Percentiles rank a stretch among this genome's conserved stretches.
Evolutionary conservation across 2,329 filamentous ascomycete species (phyloP).

Genomic region (Madurella mycetomatis): DNA sequence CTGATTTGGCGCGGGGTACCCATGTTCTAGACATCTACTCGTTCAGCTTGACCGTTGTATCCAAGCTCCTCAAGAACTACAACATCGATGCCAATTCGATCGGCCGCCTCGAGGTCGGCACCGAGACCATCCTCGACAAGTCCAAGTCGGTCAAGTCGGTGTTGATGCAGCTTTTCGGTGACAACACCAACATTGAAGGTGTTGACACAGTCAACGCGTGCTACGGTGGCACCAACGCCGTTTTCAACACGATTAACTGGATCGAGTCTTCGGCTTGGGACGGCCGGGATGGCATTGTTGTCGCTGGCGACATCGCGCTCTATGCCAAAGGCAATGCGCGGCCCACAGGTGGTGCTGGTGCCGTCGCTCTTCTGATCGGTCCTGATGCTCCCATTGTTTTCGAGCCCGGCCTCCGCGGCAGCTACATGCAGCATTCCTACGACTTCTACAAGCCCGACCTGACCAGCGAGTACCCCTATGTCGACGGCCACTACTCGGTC

Average conservation of each 20-base stretch:
- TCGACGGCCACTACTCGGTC: slow-evolving; percentile 78
- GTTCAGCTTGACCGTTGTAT: slow-evolving; percentile 70
- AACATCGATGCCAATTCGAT: slow-evolving; percentile 73
- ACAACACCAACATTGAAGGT: slow-evolving; percentile 80
- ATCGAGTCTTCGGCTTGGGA: slow-evolving; percentile 84
- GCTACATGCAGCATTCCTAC: slow-evolving; percentile 79
- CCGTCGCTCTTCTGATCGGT: slow-evolving; percentile 73
- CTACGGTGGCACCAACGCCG: slow-evolving; percentile 80
- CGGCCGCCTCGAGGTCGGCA: slow-evolving; percentile 78
- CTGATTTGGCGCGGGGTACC: slow-evolving; percentile 17
- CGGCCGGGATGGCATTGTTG: slow-evolving; percentile 73
- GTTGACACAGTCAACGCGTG: slow-evolving; percentile 81
- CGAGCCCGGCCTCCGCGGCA: slow-evolving; percentile 74
- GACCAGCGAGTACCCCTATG: slow-evolving; percentile 80
- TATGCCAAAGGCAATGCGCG: slow-evolving; percentile 81
- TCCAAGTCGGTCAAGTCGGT: slow-evolving; percentile 89
- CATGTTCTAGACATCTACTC: slow-evolving; percentile 73
- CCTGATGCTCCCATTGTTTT: slow-evolving; percentile 72
- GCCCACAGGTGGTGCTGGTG: slow-evolving; percentile 75
- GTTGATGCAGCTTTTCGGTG: slow-evolving; percentile 79
- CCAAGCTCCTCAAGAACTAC: slow-evolving; percentile 77
- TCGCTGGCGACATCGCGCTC: slow-evolving; percentile 77
- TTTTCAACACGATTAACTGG: slow-evolving; percentile 83
- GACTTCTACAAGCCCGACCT: slow-evolving; percentile 90
- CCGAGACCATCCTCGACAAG: slow-evolving; percentile 82